Evolutionary conservation across 2,329 filamentous ascomycete genomes (phyloP).

Genomic region (Thelonectria discophora): DNA sequence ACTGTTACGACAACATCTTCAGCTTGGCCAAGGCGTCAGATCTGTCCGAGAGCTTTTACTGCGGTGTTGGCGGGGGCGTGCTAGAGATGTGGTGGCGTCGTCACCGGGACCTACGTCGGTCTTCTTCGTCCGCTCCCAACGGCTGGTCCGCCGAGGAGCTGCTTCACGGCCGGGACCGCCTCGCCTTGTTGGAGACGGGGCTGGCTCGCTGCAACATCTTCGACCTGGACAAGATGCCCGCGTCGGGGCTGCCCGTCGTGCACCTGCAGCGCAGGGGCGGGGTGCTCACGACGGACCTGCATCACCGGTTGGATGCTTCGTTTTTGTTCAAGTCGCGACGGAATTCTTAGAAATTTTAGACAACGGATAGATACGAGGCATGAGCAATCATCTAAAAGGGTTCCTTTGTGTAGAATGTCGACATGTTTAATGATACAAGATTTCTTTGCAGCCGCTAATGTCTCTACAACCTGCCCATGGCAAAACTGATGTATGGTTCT

Average conservation of each 20-base stretch:
- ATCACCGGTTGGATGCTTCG: neutral
- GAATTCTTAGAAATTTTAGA: neutral
- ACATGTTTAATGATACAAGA: slow-evolving; percentile 13
- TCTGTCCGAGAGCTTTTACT: slow-evolving; percentile 58
- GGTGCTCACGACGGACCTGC: slow-evolving; percentile 6
- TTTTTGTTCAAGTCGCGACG: neutral
- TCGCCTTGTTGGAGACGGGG: slow-evolving; percentile 46
- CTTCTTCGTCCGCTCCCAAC: slow-evolving; percentile 29
- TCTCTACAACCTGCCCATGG: slow-evolving; percentile 6
- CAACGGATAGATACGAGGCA: neutral
- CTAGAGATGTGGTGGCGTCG: slow-evolving; percentile 53
- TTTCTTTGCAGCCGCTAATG: slow-evolving; percentile 13
- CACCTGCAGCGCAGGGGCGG: neutral
- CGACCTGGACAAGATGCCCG: slow-evolving; percentile 32
- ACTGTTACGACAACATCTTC: slow-evolving; percentile 51
- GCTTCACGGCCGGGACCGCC: slow-evolving; percentile 26
- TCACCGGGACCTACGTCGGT: slow-evolving; percentile 31
- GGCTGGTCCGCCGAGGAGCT: slow-evolving; percentile 38
- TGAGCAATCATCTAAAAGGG: slow-evolving; percentile 3
- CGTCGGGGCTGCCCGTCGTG: slow-evolving; percentile 35
- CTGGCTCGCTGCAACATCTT: slow-evolving; percentile 39
- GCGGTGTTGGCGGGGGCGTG: slow-evolving; percentile 58
- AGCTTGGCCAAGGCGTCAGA: slow-evolving; percentile 59
- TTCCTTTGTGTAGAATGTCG: slow-evolving; percentile 15
- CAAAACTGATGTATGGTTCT: slow-evolving; percentile 35